Conservation (phyloP, 2,329 filamentous ascomycete species). For the Pseudogymnoascus sp. region DNA sequence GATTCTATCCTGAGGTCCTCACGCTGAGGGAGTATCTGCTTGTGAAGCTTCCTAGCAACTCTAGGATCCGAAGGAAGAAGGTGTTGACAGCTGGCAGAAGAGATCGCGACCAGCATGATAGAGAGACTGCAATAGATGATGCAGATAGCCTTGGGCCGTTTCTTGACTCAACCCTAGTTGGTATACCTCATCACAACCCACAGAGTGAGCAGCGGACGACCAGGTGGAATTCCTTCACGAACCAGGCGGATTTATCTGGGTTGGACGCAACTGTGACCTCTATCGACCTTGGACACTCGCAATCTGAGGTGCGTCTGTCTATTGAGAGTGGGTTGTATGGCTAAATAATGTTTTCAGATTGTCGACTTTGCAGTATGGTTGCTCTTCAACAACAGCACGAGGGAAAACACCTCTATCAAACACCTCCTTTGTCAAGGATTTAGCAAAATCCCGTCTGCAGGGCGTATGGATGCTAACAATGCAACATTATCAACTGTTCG, state of each 20-base stretch:
- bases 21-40: constrained; percentile 67
- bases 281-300: not conserved
- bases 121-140: not conserved
- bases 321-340: too few relatives aligned
- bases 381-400: constrained; percentile 57
- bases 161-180: constrained; percentile 28
- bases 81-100: constrained; percentile 36
- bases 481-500: constrained; percentile 43
- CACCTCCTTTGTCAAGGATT: constrained; percentile 84
- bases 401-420: constrained; percentile 46
- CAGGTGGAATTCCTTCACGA: not conserved
- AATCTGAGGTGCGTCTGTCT: constrained; percentile 14
- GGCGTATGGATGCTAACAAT: constrained; percentile 18
- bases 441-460: constrained; percentile 39
- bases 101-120: not conserved
- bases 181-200: constrained; percentile 16
- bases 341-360: constrained; percentile 44
- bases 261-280: not conserved
- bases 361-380: constrained; percentile 72
- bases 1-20: constrained; percentile 59
- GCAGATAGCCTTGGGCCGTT: constrained; percentile 17
- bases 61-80: constrained; percentile 54
- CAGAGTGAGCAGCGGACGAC: not conserved
- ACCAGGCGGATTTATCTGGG: not conserved
- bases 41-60: constrained; percentile 56